These are phyloP conservation scores for Casuarina cunninghamiana DNA, from an alignment of 306 rosid species.

Conservation along the genomic window DNA sequence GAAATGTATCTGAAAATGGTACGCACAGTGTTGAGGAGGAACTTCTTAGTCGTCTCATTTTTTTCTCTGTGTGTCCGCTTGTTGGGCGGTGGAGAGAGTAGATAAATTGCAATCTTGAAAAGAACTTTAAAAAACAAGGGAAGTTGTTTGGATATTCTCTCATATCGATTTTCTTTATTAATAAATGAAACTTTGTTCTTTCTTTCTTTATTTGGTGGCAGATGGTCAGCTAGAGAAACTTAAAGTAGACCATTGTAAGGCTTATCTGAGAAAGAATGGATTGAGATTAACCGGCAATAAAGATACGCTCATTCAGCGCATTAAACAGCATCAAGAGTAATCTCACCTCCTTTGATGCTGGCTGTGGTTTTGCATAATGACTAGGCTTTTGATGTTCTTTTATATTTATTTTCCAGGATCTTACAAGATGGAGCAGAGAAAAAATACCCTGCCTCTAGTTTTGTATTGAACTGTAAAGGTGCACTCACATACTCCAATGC, in stretches of 20 bases:
- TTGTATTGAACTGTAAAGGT: slow-evolving; percentile 85
- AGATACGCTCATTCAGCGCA: slow-evolving; percentile 63
- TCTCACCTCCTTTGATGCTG: slow-evolving; percentile 6
- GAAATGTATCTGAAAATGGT: no score
- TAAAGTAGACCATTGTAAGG: slow-evolving; percentile 77
- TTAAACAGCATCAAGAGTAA: slow-evolving; percentile 77
- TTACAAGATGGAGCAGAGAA: slow-evolving; percentile 60
- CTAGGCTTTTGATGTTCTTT: slow-evolving; percentile 22
- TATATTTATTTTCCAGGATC: slow-evolving; percentile 53
- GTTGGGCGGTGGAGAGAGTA: no score
- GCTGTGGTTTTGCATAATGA: slow-evolving; percentile 7
- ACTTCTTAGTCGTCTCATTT: no score
- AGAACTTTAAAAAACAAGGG: background rate
- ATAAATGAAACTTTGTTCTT: slow-evolving; percentile 2
- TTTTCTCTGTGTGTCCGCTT: no score
- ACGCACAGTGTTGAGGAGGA: no score
- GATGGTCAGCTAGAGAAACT: slow-evolving; percentile 59
- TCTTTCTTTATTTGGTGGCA: slow-evolving; percentile 34
- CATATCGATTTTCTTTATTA: background rate
- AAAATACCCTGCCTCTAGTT: slow-evolving; percentile 49
- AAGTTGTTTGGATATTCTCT: background rate
- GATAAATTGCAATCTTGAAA: background rate
- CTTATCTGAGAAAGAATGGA: slow-evolving; percentile 72
- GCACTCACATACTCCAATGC: background rate
- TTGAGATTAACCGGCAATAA: slow-evolving; percentile 81